Evolutionary conservation across 352 stramenopile species (phyloP), one percentile per base, ranked within the genome.

Genomic region (Pythium apleroticum): DNA sequence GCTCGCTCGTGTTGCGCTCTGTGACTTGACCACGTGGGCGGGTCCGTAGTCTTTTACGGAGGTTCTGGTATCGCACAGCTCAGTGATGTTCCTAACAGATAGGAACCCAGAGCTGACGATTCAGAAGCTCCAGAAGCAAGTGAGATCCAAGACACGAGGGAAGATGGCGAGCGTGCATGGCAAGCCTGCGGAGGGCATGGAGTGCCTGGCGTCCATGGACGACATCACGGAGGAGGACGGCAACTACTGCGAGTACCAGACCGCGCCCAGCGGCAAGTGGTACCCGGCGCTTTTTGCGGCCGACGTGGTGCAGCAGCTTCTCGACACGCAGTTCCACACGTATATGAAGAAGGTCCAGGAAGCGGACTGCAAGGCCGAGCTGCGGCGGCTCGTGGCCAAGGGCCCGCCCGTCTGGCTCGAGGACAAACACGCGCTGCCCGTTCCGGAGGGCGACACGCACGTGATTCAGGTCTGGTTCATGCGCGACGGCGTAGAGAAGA

Each of bases 191-290:
- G 86, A 91, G 20, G 90, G 88, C 37, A 89, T 98, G 76, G 89
- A 95, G 69, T 98, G 95, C 73, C 77, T 98, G 39, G 90, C 86
- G 52, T 97, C 91, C 14, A 98, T 98, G 91, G 95, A 98, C 65
- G 93, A 98, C 75, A 98, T 98, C 71, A 98, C 92, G 14, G 76
- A 91, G 58, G 90, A 95, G 41, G 80, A 89, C 3, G 75, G 80
- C 15, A 94, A 93, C 75, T 96, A 95, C 75, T 91, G 83, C 59
- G 94, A 98, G 77, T 98, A 96, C 81, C 91, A 98, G 80, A 96
- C 86, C 17, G 77, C 77, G 61, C 93, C 93, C 4, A 97, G 89
- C 53, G 81, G 91, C 64, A 73, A 72, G 65, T 98, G 94, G 94
- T 80, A 96, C 61, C 78, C 93, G 17, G 80, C 81, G 65, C 74